Base-by-base conservation (phyloP, 257 asterid genomes). In the Asclepias syriaca region DNA sequence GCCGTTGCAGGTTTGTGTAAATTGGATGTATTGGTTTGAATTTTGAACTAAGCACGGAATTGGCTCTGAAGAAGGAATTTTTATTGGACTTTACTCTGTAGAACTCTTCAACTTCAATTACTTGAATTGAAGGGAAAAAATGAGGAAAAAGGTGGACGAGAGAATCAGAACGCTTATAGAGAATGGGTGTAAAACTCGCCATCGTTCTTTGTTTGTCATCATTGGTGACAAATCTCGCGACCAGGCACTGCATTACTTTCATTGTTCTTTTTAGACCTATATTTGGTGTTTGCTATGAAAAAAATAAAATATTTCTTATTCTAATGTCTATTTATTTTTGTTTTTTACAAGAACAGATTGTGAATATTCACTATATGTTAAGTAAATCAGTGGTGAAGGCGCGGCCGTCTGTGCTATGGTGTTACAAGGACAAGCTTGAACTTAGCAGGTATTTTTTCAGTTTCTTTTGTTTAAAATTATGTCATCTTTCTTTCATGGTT, bases 401-500 rank as follows among this genome's bases (percentile, higher is more conserved):
- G 6, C 81, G 88, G 73, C 99, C 98, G 34, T 84, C 65, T 9
- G 99, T 90, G 74, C 74, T 95, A 60, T 95, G 99, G 99, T 95
- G 99, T 83, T 95, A 92, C 83, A 90, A 80, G 89, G 96, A 95
- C 74, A 87, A 95, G 73, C 97, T 92, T 39, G 96, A 95, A 60
- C 84, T 95, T 27, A 94, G 98, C 92, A 91, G 98, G 98, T 92
- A 50, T 14, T 22, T 18, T 51, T 40, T 24, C 39, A 18, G 8
- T 14, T 49, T 43, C 9, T 45, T 58, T 5, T 27, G 3, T 27
- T 24, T 21, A 27, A 27, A 0, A 19, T 69, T 59, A 6, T 21
- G 5, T 16, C 66, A 19, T 39, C 10, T 10, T 21, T 21, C n/a
- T 29, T 8, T 22, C 29, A 4, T 7, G 7, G 10, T 40, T 16